Evolutionary conservation across 495 filamentous ascomycete species (phyloP), one percentile per base, ranked within the genome.

Genomic region (Penicillium silybi): DNA sequence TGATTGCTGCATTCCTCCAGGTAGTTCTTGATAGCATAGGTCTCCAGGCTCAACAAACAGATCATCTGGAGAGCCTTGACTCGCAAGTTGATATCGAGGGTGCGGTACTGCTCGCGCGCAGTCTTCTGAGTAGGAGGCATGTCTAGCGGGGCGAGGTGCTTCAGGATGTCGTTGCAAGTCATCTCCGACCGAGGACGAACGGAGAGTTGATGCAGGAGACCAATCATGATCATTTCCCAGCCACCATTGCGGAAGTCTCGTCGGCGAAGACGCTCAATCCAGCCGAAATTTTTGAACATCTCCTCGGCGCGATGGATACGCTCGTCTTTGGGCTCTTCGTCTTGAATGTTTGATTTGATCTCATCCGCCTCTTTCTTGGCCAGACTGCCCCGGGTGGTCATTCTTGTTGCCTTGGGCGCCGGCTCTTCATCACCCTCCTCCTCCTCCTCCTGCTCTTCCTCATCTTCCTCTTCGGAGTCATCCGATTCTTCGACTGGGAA

Each of bases 141-240:
- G 44, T 90, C 82, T 2, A 86, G 69, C 6, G 93, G 95, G 0
- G 88, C 89, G 13, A 98, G 81, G 58, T 90, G 75, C 38, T 81
- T 71, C 34, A 98, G 72, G 5, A 97, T 80, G 40, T 86, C 80
- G 55, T 96, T 89, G 62, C 91, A 96, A 22, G 70, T 65, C n/a
- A 79, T 77, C 43, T 87, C 79, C 40, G 82, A 77, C 10, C 83
- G 76, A n/a, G 84, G 81, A 44, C 80, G 83, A 63, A 84, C 82
- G 15, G 92, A 93, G 9, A 98, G 76, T 56, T 91, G 89, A 53
- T 95, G 77, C 18, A 98, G 65, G 13, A 97, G 71, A 10, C 93
- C 93, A 26, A 96, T 83, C 63, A 98, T 79, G 48, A 97, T 90
- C 50, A 88, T 59, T 61, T 96, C 80, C 93, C 93, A 98, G 26